A percentile compares a stretch with the other conserved stretches of the same genome.
These are phyloP conservation scores for Colletotrichum sp. DNA, from an alignment of 2,329 filamentous ascomycete genomes.

Conservation along the genomic window DNA sequence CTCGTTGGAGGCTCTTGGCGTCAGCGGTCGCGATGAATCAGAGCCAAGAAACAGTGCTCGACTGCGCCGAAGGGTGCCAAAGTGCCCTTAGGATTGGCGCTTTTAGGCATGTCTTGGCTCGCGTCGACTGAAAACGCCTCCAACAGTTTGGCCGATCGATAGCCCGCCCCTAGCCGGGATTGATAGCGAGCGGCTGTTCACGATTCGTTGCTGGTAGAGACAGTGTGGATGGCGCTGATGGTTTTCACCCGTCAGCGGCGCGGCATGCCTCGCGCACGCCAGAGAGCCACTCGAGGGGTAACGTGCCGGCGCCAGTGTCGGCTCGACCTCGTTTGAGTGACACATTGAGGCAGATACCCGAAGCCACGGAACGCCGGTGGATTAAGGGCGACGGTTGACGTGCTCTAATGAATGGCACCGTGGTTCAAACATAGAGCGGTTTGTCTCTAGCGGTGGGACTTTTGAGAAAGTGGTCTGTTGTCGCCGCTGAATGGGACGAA, in stretches of 20 bases:
- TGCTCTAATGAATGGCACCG: background rate
- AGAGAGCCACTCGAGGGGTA: background rate
- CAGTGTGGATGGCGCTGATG: background rate
- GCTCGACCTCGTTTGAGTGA: background rate
- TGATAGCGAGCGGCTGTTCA: background rate
- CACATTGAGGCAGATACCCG: slow-evolving; percentile 18
- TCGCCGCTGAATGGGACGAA: background rate
- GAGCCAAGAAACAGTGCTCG: background rate
- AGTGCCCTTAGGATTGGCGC: background rate
- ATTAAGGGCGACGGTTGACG: background rate
- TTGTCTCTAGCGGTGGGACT: background rate
- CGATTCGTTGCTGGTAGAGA: background rate
- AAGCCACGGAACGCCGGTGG: slow-evolving; percentile 3
- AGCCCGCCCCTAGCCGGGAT: slow-evolving; percentile 8
- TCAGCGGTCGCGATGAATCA: background rate
- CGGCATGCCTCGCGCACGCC: background rate
- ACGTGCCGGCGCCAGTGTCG: background rate
- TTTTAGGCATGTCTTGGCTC: slow-evolving; percentile 3
- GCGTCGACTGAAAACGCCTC: slow-evolving; percentile 5
- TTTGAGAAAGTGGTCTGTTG: background rate
- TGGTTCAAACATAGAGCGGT: background rate
- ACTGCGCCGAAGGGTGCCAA: background rate
- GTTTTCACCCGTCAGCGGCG: background rate
- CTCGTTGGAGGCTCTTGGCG: slow-evolving; percentile 8
- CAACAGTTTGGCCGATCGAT: slow-evolving; percentile 2